A percentile compares a stretch with the other conserved stretches of the same genome.
These are phyloP conservation scores for Exophiala dermatitidis DNA, from an alignment of 2,329 filamentous ascomycete genomes.

Conservation along the genomic window DNA sequence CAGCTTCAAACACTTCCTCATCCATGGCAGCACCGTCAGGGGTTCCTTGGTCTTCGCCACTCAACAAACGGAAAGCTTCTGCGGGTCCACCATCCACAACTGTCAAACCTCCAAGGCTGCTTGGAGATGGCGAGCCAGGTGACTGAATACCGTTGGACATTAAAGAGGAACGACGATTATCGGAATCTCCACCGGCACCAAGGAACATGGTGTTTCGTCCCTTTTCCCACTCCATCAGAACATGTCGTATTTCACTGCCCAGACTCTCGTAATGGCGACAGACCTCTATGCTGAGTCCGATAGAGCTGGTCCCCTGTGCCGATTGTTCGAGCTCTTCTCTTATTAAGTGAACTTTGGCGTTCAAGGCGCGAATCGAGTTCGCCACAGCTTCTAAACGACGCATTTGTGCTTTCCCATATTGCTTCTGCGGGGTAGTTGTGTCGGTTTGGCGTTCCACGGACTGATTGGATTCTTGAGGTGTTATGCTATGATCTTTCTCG, in stretches of 20 bases:
- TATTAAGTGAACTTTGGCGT: conserved; percentile 88
- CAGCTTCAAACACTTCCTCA: conserved; percentile 83
- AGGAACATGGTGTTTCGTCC: conserved; percentile 75
- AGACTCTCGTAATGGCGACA: conserved; percentile 93
- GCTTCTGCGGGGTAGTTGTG: conserved; percentile 62
- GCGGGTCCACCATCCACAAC: conserved; percentile 51
- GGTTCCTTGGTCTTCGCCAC: conserved; percentile 52
- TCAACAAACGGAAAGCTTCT: conserved; percentile 70
- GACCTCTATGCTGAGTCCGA: conserved; percentile 69
- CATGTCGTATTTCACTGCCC: conserved; percentile 71
- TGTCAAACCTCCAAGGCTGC: conserved; percentile 40
- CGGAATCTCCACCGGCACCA: conserved; percentile 55
- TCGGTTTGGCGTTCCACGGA: conserved; percentile 3
- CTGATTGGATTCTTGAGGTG: conserved; percentile 3
- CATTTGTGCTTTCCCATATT: conserved; percentile 78
- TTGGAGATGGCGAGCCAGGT: conserved; percentile 40
- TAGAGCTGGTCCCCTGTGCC: conserved; percentile 55
- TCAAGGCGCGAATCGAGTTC: conserved; percentile 80
- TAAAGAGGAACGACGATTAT: conserved; percentile 27
- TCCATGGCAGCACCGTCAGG: conserved; percentile 45
- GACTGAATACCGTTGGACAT: conserved; percentile 26
- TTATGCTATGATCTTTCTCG: not conserved
- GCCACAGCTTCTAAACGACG: conserved; percentile 83
- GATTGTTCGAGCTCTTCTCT: conserved; percentile 75
- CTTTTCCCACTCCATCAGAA: conserved; percentile 79